These are phyloP conservation scores for Gautieria morchelliformis DNA, from an alignment of 768 basidiomycete genomes.

Conservation along the genomic window DNA sequence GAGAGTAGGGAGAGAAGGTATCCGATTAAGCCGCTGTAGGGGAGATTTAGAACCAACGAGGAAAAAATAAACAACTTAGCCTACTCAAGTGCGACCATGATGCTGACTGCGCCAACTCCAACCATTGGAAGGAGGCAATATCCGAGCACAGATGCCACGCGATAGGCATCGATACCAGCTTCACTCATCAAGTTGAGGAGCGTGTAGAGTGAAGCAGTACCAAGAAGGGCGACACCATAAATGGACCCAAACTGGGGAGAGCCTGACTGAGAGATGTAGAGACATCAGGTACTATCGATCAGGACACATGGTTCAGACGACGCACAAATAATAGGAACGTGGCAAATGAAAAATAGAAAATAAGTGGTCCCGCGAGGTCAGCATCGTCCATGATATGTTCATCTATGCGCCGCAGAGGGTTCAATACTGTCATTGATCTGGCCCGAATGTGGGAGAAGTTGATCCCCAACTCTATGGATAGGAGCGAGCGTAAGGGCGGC, in stretches of 20 bases:
- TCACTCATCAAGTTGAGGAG: slow-evolving; percentile 97
- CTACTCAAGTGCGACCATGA: slow-evolving; percentile 81
- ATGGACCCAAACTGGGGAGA: slow-evolving; percentile 99
- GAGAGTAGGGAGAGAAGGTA: slow-evolving; percentile 75
- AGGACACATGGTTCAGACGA: slow-evolving; percentile 15
- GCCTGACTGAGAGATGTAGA: slow-evolving; percentile 57
- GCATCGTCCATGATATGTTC: slow-evolving; percentile 99
- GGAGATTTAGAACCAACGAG: slow-evolving; percentile 8
- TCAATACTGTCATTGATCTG: slow-evolving; percentile 92
- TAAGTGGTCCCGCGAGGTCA: slow-evolving; percentile 90
- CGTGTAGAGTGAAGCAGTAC: slow-evolving; percentile 84
- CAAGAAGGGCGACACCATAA: slow-evolving; percentile 95
- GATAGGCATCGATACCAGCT: slow-evolving; percentile 89
- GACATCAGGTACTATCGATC: background rate
- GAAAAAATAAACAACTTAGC: slow-evolving; percentile 24
- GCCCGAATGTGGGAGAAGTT: slow-evolving; percentile 93
- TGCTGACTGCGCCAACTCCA: slow-evolving; percentile 80
- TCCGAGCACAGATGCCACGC: slow-evolving; percentile 88
- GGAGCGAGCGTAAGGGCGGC: background rate
- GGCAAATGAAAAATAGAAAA: slow-evolving; percentile 93
- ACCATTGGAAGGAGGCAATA: slow-evolving; percentile 98
- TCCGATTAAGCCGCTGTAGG: slow-evolving; percentile 65
- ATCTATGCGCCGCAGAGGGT: slow-evolving; percentile 76
- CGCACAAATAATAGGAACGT: slow-evolving; percentile 85
- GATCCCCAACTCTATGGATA: slow-evolving; percentile 83